Percentiles rank a stretch among this genome's conserved stretches.
phyloP scores from a whole-genome alignment of 352 stramenopile genomes.

The Pythium volutum region DNA sequence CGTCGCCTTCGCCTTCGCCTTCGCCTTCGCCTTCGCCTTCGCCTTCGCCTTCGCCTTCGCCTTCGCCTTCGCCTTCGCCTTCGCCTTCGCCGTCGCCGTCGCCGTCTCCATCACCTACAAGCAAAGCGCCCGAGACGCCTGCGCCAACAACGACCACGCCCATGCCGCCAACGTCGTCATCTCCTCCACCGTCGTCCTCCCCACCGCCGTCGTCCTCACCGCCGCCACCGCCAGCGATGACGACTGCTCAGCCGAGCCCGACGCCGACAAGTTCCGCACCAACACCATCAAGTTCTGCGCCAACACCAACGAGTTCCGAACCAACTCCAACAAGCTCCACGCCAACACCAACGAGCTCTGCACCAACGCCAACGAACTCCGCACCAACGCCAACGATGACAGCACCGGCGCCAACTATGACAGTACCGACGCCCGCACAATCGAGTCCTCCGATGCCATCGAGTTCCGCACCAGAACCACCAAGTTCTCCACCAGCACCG shows the following conservation, averaged over 20 bases:
- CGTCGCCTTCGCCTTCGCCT: too few species aligned
- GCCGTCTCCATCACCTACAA: background rate
- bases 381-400: background rate
- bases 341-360: background rate
- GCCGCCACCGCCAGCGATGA: too few species aligned
- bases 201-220: slow-evolving; percentile 1
- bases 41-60: too few species aligned
- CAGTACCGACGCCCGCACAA: background rate
- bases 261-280: background rate
- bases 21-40: too few species aligned
- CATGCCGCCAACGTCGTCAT: background rate
- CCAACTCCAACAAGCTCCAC: slow-evolving; percentile 4
- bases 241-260: too few species aligned
- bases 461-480: background rate
- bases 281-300: background rate
- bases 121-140: background rate
- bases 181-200: background rate
- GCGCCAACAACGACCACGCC: background rate
- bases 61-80: too few species aligned
- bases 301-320: background rate
- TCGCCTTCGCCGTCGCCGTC: too few species aligned
- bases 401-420: background rate
- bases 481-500: background rate
- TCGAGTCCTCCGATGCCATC: background rate
- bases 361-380: background rate